Evolutionary conservation across 202 grass and related monocot species (phyloP), one percentile per base, ranked within the genome.

Genomic region (Saccharum hybrid): DNA sequence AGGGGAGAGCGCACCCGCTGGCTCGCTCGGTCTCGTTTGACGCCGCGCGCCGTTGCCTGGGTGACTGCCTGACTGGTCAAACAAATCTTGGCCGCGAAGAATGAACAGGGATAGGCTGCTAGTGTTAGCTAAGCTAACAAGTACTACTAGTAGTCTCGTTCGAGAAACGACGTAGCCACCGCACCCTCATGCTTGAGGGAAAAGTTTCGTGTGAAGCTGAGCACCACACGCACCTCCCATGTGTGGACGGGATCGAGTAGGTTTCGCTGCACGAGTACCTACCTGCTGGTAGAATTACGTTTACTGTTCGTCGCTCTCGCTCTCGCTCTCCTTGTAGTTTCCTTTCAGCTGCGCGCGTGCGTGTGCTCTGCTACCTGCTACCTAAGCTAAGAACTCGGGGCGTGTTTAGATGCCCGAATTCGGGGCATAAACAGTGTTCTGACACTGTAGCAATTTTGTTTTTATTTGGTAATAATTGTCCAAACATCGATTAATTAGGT

Each of bases 11-110:
- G 15, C 5, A 52, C 49, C 49, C 5, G 49, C 41, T 26, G 26
- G 26, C 26, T 10, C 34, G 31, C 57, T 14, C 74, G 57, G 38
- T 6, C 4, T 42, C 10, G n/a, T 64, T 77, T 77, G 75, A 77
- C 75, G 46, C 7, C 31, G 33, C 34, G 0, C 16, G 49, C 4
- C 49, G 49, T 19, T 7, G 19, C 0, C 3, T 2, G 10, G 19
- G 3, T 2, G 62, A 10, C 34, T 36, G 34, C 34, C 34, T 36
- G 34, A 0, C 69, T 15, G 26, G 26, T 66, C 76, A 64, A n/a
- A 66, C 42, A 7, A 34, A 62, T 79, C 76, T 79, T 79, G 76
- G 9, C 42, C 1, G 62, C 28, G 26, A 79, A 51, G 42, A 46
- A 49, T 34, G 9, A 66, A 28, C 31, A 43, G 4, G 3, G 16